These are phyloP conservation scores for Misopates orontium DNA, from an alignment of 257 asterid genomes.

Conservation along the genomic window DNA sequence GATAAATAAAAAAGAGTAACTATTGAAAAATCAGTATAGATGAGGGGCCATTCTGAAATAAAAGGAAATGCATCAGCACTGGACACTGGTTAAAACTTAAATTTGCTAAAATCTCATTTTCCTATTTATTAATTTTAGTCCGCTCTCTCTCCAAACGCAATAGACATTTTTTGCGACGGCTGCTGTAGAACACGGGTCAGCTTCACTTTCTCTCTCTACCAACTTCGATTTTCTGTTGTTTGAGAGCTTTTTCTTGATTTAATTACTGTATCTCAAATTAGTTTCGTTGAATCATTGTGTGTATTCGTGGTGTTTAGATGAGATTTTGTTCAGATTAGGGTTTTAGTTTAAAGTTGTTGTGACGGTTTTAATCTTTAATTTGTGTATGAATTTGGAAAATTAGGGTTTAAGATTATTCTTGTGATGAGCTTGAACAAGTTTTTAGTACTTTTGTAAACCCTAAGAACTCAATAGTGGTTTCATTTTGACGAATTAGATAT, in stretches of 20 bases:
- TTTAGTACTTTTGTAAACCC: too few relatives aligned
- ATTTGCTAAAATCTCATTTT: constrained; percentile 6
- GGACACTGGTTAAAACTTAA: too few relatives aligned
- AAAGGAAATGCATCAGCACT: neutral
- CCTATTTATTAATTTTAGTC: too few relatives aligned
- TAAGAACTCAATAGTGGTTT: neutral
- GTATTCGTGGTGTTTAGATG: neutral
- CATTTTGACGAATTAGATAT: neutral
- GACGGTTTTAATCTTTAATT: neutral
- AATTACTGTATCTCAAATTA: neutral
- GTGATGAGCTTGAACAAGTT: neutral
- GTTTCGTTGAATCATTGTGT: neutral
- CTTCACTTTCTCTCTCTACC: neutral
- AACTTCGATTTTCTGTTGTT: neutral
- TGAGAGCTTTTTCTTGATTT: neutral
- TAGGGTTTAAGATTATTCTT: constrained; percentile 7
- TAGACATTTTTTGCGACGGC: constrained; percentile 22
- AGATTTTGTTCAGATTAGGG: constrained; percentile 23
- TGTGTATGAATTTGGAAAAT: constrained; percentile 2
- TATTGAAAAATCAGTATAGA: neutral
- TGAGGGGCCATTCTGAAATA: neutral
- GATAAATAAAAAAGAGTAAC: too few relatives aligned
- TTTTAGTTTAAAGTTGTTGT: constrained; percentile 15
- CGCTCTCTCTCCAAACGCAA: constrained; percentile 16
- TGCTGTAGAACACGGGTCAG: constrained; percentile 21